phyloP scores from a whole-genome alignment of 176 grass and related monocot genomes.

The Miscanthus lutarioriparius region DNA sequence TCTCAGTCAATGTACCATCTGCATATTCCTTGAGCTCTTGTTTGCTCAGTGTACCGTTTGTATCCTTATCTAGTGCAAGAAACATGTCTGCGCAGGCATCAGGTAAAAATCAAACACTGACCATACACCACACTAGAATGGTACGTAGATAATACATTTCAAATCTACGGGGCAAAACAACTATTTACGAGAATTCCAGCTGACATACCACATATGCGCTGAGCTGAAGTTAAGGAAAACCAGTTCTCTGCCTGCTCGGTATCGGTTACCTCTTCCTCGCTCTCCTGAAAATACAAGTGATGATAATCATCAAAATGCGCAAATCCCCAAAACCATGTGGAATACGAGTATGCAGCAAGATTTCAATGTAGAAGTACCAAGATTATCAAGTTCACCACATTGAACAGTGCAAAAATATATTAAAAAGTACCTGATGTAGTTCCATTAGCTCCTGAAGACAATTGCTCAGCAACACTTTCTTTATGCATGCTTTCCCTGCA shows the following conservation, averaged over 20 bases:
- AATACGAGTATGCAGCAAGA: neutral
- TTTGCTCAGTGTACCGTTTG: conserved; percentile 92
- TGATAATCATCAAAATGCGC: neutral
- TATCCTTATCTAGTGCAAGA: conserved; percentile 95
- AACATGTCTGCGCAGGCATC: conserved; percentile 80
- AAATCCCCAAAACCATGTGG: neutral
- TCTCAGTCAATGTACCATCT: conserved; percentile 94
- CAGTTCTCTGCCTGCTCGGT: conserved; percentile 99
- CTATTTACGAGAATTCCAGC: neutral
- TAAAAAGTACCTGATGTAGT: conserved; percentile 75
- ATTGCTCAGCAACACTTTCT: conserved; percentile 96
- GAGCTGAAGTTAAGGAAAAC: conserved; percentile 98
- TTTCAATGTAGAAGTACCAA: neutral
- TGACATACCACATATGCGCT: conserved; percentile 89
- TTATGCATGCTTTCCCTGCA: conserved; percentile 98
- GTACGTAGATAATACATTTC: neutral
- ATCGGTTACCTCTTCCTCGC: conserved; percentile 93
- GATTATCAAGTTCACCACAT: neutral
- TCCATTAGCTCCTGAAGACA: conserved; percentile 99
- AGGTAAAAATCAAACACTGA: conserved; percentile 14
- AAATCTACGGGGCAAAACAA: neutral
- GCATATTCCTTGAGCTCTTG: conserved; percentile 99
- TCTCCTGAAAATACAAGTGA: conserved; percentile 71
- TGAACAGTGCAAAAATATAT: neutral
- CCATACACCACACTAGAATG: neutral